These are phyloP conservation scores for Solanum chmielewskii DNA, from an alignment of 257 asterid species.

Conservation along the genomic window DNA sequence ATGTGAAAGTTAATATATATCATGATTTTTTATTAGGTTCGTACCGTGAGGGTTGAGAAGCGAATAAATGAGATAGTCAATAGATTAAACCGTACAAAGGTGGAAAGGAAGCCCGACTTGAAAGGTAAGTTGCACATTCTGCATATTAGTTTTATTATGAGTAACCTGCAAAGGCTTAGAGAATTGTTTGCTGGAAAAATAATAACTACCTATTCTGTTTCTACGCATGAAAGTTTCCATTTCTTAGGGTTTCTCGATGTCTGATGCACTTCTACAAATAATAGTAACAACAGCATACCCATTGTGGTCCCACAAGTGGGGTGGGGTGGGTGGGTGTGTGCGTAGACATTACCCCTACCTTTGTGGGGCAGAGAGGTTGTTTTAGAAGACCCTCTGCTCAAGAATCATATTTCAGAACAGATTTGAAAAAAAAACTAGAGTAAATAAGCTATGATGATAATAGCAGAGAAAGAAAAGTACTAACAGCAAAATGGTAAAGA, in stretches of 20 bases:
- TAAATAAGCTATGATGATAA: not conserved
- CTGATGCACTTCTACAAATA: not conserved
- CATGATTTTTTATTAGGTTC: slow-evolving; percentile 40
- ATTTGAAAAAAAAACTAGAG: not conserved
- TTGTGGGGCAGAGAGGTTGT: not conserved
- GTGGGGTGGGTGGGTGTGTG: not conserved
- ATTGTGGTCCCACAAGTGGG: not conserved
- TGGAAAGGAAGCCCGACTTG: slow-evolving; percentile 85
- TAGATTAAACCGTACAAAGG: slow-evolving; percentile 90
- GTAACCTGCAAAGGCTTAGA: not conserved
- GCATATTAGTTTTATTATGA: not conserved
- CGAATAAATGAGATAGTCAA: slow-evolving; percentile 83
- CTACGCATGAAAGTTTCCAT: not conserved
- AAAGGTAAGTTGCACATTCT: slow-evolving; percentile 42
- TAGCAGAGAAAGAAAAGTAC: not conserved
- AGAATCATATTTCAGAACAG: not conserved
- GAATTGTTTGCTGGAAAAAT: not conserved
- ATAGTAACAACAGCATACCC: not conserved
- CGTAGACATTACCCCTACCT: not conserved
- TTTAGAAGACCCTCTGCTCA: not conserved
- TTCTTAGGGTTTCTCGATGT: not conserved
- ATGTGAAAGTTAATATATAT: not conserved
- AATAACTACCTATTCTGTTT: not conserved
- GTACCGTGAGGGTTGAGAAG: slow-evolving; percentile 86
- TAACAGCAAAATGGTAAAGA: not conserved